Base-by-base conservation (phyloP, 1,284 basidiomycete genomes). In the Ganoderma sp. region DNA sequence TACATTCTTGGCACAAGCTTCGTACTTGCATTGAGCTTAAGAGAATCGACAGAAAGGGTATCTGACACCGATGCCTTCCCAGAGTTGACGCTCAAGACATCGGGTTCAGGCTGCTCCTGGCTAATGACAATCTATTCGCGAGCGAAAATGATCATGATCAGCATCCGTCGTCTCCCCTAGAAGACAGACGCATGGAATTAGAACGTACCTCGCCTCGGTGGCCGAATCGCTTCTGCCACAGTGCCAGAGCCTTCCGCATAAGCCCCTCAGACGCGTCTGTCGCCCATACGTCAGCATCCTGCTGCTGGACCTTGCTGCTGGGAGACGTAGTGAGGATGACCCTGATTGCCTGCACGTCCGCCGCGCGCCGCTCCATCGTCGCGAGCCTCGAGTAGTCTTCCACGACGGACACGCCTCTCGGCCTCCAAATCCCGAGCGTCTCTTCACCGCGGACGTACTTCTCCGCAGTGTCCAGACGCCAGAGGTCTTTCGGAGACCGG, bases 401-500 rank as follows among this genome's bases (percentile, higher is more conserved):
- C 25, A 99, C 91, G 10, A 96, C 88, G 1, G 90, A 91, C 12
- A 98, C 86, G 7, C 96, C 94, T 37, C 97, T 86, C 50, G 97
- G 90, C 73, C 90, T 92, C 97, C 97, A 99, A 9, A 83, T 77
- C 3, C 87, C 89, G 34, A 99, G 84, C 3, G 86, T 81, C 75
- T 98, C 96, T 77, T 99, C 96, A 2, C 97, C 96, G 32, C 91
- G 86, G 0, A 99, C 95, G 78, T 97, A 97, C 79, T 95, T 97
- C 78, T 94, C 92, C 19, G 93, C 90, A 1, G 97, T 99, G 81
- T 99, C 96, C 63, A 99, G 84, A 61, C 96, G 85, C 97, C 97
- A 99, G 14, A 99, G 84, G 70, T 99, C 97, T 77, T 89, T 88
- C 1, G 95, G 88, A 2, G 92, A 95, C 54, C 95, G 90, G 9